Percentiles rank a stretch among this genome's conserved stretches.
These are phyloP conservation scores for Trichosporon ovoides DNA, from an alignment of 1,284 basidiomycete species.

Conservation along the genomic window DNA sequence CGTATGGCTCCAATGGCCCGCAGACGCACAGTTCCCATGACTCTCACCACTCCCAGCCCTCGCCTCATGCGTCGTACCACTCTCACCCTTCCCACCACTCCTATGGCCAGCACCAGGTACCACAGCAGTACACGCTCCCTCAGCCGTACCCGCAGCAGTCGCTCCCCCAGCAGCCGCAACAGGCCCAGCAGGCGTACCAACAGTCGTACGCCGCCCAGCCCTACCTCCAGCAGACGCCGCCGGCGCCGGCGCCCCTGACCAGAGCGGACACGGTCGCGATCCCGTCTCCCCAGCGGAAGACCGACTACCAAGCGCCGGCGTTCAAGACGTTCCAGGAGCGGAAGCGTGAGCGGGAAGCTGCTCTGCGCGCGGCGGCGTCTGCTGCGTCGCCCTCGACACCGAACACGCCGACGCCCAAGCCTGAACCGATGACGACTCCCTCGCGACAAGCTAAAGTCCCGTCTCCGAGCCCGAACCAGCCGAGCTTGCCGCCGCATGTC, in stretches of 20 bases:
- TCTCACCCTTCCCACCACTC: background rate
- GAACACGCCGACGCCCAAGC: slow-evolving; percentile 25
- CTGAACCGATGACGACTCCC: background rate
- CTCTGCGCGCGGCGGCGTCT: slow-evolving; percentile 19
- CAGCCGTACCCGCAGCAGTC: slow-evolving; percentile 4
- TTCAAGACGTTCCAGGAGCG: slow-evolving; percentile 47
- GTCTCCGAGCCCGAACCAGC: background rate
- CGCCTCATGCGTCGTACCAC: background rate
- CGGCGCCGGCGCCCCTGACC: background rate
- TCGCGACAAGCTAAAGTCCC: background rate
- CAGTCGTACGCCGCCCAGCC: slow-evolving; percentile 4
- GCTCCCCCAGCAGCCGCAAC: background rate
- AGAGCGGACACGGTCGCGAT: background rate
- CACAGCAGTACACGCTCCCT: background rate
- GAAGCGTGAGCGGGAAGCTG: slow-evolving; percentile 37
- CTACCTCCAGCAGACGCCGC: background rate
- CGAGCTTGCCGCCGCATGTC: background rate
- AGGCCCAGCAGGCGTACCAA: background rate
- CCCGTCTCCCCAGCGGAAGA: slow-evolving; percentile 3
- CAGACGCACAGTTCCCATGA: background rate
- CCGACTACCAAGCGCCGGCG: slow-evolving; percentile 37
- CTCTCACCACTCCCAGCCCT: slow-evolving; percentile 2
- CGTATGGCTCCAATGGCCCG: background rate
- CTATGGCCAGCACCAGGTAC: background rate
- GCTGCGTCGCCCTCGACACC: slow-evolving; percentile 2